Evolutionary conservation across 768 basidiomycete species (phyloP).

Genomic region (Mycena leptocephala): DNA sequence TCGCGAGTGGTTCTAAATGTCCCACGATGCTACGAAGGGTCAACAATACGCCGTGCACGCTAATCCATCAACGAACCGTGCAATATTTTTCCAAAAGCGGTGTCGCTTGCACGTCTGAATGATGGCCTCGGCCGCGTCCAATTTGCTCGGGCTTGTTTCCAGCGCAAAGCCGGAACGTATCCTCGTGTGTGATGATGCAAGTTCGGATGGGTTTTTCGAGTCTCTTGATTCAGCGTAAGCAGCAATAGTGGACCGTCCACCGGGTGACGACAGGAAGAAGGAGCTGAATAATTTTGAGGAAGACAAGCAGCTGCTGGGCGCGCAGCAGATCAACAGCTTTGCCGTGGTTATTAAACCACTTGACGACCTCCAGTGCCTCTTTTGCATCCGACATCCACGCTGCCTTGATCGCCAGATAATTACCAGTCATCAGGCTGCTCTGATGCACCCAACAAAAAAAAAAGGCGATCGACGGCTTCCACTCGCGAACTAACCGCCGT

Average conservation of each 20-base stretch:
- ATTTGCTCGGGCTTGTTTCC: conserved; percentile 12
- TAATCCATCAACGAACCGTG: conserved; percentile 27
- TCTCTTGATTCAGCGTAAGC: conserved; percentile 31
- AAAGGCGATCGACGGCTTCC: conserved; percentile 30
- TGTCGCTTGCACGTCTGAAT: background rate
- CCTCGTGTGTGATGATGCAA: background rate
- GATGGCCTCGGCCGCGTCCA: background rate
- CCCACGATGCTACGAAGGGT: conserved; percentile 31
- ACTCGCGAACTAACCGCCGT: conserved; percentile 25
- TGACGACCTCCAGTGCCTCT: conserved; percentile 41
- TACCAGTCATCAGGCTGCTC: conserved; percentile 48
- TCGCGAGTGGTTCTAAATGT: conserved; percentile 45
- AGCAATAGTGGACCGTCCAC: conserved; percentile 41
- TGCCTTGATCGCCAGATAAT: conserved; percentile 41
- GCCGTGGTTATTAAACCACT: conserved; percentile 48
- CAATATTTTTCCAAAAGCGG: conserved; percentile 26
- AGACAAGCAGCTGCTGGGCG: background rate
- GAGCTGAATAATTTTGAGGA: background rate
- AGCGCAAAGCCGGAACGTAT: too few species aligned
- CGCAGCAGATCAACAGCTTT: conserved; percentile 38
- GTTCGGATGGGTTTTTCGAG: conserved; percentile 22
- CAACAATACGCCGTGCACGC: background rate
- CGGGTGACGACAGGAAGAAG: conserved; percentile 39
- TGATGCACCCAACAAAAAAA: conserved; percentile 47
- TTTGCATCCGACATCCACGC: conserved; percentile 26